Percentiles rank a stretch among this genome's conserved stretches.
Evolutionary conservation across 257 asterid species (phyloP).

Genomic region (Leptodermis oblonga): DNA sequence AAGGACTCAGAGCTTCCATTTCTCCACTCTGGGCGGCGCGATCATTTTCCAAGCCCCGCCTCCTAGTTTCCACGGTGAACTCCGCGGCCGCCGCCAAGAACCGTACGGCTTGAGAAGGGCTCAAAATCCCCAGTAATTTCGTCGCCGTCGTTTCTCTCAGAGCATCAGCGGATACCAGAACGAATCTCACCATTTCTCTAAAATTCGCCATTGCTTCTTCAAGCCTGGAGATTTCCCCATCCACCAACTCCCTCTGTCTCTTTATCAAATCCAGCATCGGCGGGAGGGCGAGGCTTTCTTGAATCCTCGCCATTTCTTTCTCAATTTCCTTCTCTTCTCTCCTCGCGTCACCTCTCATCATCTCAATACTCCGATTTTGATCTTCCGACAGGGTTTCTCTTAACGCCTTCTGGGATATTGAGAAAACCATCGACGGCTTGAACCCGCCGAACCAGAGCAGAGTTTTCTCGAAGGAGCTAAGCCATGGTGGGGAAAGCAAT

Average conservation of each 20-base stretch:
- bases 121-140: constrained; percentile 21
- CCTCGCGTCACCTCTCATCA: constrained; percentile 2
- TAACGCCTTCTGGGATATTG: not conserved
- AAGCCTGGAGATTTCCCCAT: constrained; percentile 4
- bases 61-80: constrained; percentile 29
- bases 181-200: constrained; percentile 10
- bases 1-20: not conserved
- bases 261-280: constrained; percentile 7
- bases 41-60: constrained; percentile 36
- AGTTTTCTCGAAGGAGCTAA: constrained; percentile 19
- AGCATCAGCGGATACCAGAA: constrained; percentile 20
- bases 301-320: constrained; percentile 21
- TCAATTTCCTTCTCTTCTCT: constrained; percentile 21
- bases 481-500: constrained; percentile 30
- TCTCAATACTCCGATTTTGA: constrained; percentile 6
- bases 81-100: constrained; percentile 18
- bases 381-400: constrained; percentile 4
- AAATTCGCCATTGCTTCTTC: constrained; percentile 9
- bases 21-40: not conserved
- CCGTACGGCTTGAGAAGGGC: constrained; percentile 16
- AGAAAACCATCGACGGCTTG: constrained; percentile 24
- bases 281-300: constrained; percentile 25
- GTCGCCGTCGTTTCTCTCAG: constrained; percentile 19
- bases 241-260: constrained; percentile 2
- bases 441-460: constrained; percentile 27